Base-by-base conservation (phyloP, 1,284 basidiomycete genomes). In the Pholiota adiposa region DNA sequence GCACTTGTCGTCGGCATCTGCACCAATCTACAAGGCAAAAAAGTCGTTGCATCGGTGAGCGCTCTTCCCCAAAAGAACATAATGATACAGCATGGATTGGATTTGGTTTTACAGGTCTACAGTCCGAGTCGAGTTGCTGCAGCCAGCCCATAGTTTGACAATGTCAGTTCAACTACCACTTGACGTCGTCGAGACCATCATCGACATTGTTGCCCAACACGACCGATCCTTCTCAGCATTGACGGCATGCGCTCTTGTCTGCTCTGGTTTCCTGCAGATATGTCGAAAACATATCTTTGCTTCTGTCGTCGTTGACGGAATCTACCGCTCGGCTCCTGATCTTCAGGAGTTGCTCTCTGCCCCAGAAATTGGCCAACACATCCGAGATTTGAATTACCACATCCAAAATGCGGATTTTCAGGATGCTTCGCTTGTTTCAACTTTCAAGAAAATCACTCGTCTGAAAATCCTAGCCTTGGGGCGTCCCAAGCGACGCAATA, bases 241-340 rank as follows among this genome's bases (percentile, higher is more conserved):
- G 5, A 63, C 60, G 23, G 31, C 59, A 27, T 61, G 59, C 43
- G 54, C 62, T 29, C 41, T 58, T 4, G 53, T 52, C 5, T 63
- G 59, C 38, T 21, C 41, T 5, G 56, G 51, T 1, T 59, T 58
- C 14, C 54, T 61, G 14, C 56, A 50, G 27, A n/a, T 56, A 9
- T 56, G 50, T 31, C 41, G 59, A 41, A 62, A 58, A 25, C 58
- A 58, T 18, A 52, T 62, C 14, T 65, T 60, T 40, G 36, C 51
- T 11, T 54, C 54, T 11, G 38, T 64, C 16, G 8, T n/a, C 8
- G 25, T 63, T n/a, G 38, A 41, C 29, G 8, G n/a, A n/a, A n/a
- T n/a, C n/a, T n/a, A n/a, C n/a, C n/a, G n/a, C n/a, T n/a, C n/a
- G n/a, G n/a, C n/a, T n/a, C n/a, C n/a, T 40, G 16, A 33, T 9